A percentile compares a stretch with the other conserved stretches of the same genome.
Evolutionary conservation across 164 flowering plant species (phyloP).

Genomic region (Magnolia kwangsiensis): DNA sequence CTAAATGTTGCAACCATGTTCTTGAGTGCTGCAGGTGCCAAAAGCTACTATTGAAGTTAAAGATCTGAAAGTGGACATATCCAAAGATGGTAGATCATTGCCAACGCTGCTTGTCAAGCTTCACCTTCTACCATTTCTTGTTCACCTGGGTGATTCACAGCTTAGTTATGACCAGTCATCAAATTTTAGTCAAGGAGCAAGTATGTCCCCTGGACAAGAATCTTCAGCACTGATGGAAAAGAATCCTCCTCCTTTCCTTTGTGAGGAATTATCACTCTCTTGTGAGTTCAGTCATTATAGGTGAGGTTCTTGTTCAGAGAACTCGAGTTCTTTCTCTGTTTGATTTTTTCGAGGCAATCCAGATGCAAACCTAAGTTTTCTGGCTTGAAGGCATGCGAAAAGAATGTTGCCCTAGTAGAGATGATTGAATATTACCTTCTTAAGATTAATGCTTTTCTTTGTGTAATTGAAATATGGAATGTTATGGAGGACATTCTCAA

Average conservation of each 20-base stretch:
- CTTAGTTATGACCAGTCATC: constrained; percentile 55
- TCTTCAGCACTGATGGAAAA: constrained; percentile 34
- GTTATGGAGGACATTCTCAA: not conserved
- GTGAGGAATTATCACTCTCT: constrained; percentile 74
- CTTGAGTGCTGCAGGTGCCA: constrained; percentile 55
- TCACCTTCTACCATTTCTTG: constrained; percentile 56
- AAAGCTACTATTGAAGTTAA: constrained; percentile 75
- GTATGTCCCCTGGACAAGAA: constrained; percentile 33
- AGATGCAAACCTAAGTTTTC: not conserved
- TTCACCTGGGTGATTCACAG: constrained; percentile 62
- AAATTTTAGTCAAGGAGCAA: constrained; percentile 33
- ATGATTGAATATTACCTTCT: not conserved
- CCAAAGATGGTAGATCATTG: constrained; percentile 74
- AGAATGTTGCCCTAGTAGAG: not conserved
- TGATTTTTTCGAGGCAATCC: not conserved
- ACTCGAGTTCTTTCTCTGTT: not conserved
- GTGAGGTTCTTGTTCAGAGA: constrained; percentile 29
- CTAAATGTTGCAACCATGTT: not conserved
- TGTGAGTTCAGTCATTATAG: constrained; percentile 86
- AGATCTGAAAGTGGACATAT: constrained; percentile 74
- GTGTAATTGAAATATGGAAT: not conserved
- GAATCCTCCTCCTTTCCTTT: constrained; percentile 55
- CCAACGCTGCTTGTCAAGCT: constrained; percentile 66
- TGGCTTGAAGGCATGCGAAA: not conserved
- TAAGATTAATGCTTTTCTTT: not conserved